These are phyloP conservation scores for Ogataea parapolymorpha DNA, from an alignment of 805 yeast species.

Conservation along the genomic window DNA sequence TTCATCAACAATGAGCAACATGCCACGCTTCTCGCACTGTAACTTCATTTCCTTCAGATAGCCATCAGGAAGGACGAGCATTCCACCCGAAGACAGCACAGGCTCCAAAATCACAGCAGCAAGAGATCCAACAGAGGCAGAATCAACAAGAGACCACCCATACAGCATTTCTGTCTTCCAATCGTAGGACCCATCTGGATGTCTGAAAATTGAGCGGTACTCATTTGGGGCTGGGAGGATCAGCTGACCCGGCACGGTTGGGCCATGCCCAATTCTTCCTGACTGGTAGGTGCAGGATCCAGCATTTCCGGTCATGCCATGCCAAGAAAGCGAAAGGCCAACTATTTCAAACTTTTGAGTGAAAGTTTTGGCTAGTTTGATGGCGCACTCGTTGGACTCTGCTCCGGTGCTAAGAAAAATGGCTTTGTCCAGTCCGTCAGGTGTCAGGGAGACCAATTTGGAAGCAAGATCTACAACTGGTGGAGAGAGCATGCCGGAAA, in stretches of 20 bases:
- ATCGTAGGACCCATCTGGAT: constrained; percentile 28
- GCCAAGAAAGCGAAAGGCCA: constrained; percentile 30
- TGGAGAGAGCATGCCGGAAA: constrained; percentile 29
- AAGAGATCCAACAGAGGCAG: constrained; percentile 36
- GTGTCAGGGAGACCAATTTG: constrained; percentile 23
- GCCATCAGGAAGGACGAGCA: constrained; percentile 40
- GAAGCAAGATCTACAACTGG: constrained; percentile 30
- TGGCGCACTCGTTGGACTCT: constrained; percentile 35
- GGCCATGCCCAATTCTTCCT: constrained; percentile 29
- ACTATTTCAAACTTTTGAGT: constrained; percentile 30
- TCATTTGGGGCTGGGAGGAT: constrained; percentile 29
- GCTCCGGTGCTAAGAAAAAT: constrained; percentile 31
- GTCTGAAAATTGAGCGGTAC: constrained; percentile 27
- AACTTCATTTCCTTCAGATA: constrained; percentile 25
- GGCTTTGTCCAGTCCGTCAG: constrained; percentile 25
- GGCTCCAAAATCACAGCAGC: constrained; percentile 53
- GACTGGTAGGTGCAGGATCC: constrained; percentile 26
- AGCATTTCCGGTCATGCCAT: constrained; percentile 31
- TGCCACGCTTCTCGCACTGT: constrained; percentile 37
- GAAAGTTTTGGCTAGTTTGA: constrained; percentile 29
- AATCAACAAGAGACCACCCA: constrained; percentile 28
- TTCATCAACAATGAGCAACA: constrained; percentile 51
- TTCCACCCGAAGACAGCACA: constrained; percentile 52
- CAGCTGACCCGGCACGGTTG: constrained; percentile 27
- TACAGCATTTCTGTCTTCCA: constrained; percentile 30